Evolutionary conservation across 257 asterid species (phyloP).

Genomic region (Solanum pinnatisectum): DNA sequence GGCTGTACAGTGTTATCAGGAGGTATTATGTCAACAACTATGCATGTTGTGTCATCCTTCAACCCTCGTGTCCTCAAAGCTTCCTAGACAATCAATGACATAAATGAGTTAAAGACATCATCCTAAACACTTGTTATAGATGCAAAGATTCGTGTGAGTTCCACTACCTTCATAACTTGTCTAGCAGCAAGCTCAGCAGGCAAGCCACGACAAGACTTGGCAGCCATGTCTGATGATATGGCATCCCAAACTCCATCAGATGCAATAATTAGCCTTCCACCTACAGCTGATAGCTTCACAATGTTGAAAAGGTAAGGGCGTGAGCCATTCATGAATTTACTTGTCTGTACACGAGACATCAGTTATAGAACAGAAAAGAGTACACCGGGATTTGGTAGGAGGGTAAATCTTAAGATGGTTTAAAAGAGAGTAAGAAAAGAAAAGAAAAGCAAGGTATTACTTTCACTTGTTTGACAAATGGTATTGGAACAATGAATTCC

Average conservation of each 20-base stretch:
- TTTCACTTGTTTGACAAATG: conserved; percentile 73
- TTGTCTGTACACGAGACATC: not conserved
- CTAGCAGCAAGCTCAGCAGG: conserved; percentile 75
- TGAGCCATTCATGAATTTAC: not conserved
- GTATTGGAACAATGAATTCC: conserved; percentile 70
- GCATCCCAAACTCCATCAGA: conserved; percentile 94
- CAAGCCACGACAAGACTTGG: conserved; percentile 66
- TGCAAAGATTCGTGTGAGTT: not conserved
- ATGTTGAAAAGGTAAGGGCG: not conserved
- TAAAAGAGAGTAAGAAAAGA: not conserved
- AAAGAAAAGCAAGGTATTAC: conserved; percentile 13
- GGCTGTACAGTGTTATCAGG: conserved; percentile 29
- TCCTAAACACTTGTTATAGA: not conserved
- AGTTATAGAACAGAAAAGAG: not conserved
- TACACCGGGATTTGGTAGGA: not conserved
- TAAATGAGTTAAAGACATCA: not conserved
- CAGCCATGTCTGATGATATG: conserved; percentile 60
- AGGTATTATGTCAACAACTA: conserved; percentile 70
- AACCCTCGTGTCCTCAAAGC: conserved; percentile 66
- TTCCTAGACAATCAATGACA: conserved; percentile 32
- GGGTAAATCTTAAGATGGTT: not conserved
- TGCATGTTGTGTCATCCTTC: conserved; percentile 80
- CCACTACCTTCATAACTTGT: conserved; percentile 60
- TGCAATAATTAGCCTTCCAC: conserved; percentile 83
- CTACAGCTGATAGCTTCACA: conserved; percentile 47